These are phyloP conservation scores for Symbiotaphrina buchneri DNA, from an alignment of 495 filamentous ascomycete genomes.

Conservation along the genomic window DNA sequence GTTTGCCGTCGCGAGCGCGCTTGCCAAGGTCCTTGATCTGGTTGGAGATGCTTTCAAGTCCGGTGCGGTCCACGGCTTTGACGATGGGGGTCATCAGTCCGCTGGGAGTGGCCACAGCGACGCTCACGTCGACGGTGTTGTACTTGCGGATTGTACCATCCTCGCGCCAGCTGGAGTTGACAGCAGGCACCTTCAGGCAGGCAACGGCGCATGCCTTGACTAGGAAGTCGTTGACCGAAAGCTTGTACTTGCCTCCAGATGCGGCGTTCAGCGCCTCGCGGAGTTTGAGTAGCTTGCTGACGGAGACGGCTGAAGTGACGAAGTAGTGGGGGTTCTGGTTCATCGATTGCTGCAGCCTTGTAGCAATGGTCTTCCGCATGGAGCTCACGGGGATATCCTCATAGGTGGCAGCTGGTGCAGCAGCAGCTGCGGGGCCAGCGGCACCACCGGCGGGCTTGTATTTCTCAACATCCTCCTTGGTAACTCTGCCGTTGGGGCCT, in stretches of 20 bases:
- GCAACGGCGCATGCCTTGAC: constrained; percentile 87
- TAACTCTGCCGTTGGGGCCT: constrained; percentile 69
- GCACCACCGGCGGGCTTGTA: constrained; percentile 28
- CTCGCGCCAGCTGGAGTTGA: constrained; percentile 87
- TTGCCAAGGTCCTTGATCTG: constrained; percentile 89
- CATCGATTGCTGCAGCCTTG: constrained; percentile 69
- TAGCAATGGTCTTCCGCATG: constrained; percentile 98
- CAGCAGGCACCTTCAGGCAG: constrained; percentile 76
- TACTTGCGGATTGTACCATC: constrained; percentile 81
- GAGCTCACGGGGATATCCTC: constrained; percentile 66
- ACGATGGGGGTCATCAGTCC: constrained; percentile 98
- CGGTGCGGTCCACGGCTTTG: constrained; percentile 59
- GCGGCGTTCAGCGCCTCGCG: constrained; percentile 81
- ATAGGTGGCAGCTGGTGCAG: constrained; percentile 39
- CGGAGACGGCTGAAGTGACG: constrained; percentile 69
- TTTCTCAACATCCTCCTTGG: constrained; percentile 85
- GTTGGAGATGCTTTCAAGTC: constrained; percentile 67
- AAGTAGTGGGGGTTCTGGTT: constrained; percentile 97
- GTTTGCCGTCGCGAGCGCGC: constrained; percentile 88
- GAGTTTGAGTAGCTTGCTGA: constrained; percentile 85
- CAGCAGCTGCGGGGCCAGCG: constrained; percentile 17
- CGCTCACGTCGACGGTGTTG: constrained; percentile 73
- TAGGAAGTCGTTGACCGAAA: constrained; percentile 97
- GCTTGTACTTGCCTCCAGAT: constrained; percentile 84
- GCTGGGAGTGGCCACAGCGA: constrained; percentile 82